Conservation (phyloP, 805 yeast genomes). For the Komagataella pastoris region DNA sequence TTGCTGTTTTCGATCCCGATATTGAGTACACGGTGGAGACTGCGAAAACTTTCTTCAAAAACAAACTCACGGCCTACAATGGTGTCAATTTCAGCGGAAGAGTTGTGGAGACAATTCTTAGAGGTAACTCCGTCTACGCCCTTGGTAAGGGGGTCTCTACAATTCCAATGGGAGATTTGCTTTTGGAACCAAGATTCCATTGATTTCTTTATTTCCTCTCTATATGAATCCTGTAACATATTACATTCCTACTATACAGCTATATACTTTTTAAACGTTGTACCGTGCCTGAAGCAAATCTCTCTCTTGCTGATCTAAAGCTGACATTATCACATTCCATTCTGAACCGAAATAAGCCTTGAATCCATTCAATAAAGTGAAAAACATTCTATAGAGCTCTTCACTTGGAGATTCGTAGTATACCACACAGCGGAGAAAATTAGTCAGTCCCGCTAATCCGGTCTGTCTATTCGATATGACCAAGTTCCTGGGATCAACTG, state of each 20-base stretch:
- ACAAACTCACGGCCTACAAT: constrained; percentile 80
- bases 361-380: constrained; percentile 30
- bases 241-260: background rate
- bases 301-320: constrained; percentile 12
- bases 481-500: constrained; percentile 39
- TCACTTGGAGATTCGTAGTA: constrained; percentile 37
- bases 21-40: constrained; percentile 35
- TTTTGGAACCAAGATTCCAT: constrained; percentile 41
- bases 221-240: background rate
- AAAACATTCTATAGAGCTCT: constrained; percentile 28
- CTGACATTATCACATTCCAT: constrained; percentile 7
- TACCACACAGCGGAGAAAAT: constrained; percentile 46
- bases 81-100: constrained; percentile 59
- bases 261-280: constrained; percentile 9
- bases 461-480: background rate
- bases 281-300: constrained; percentile 13
- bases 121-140: constrained; percentile 63
- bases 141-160: constrained; percentile 39
- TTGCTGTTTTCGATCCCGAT: constrained; percentile 65
- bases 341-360: constrained; percentile 31
- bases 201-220: constrained; percentile 1
- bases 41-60: constrained; percentile 55
- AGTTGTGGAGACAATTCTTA: constrained; percentile 65
- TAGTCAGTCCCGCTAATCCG: background rate
- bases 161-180: constrained; percentile 42